Base-by-base conservation (phyloP, 257 asterid genomes). In the Oldenlandia corymbosa region DNA sequence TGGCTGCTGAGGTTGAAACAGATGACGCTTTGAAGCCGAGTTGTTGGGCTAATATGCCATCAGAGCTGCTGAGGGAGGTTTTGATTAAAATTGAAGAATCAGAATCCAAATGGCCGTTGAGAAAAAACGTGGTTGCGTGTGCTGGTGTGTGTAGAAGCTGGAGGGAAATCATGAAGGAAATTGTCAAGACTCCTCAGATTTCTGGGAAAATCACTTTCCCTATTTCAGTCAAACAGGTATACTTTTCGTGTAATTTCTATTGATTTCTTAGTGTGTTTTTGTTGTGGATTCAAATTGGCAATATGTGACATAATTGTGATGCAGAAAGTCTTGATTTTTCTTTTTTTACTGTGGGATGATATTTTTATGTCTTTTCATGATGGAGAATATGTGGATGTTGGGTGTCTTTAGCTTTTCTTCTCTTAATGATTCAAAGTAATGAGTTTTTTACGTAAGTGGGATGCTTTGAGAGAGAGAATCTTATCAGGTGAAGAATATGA, bases 111-210 rank as follows among this genome's bases (percentile, higher is more conserved):
- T 86, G 96, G 92, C 95, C 95, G 59, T 74, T 71, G 27, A 91
- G 98, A 67, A 86, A 80, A 66, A 82, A 78, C 65, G 98, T 91
- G 7, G 92, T 88, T 73, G 90, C 96, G 58, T 86, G 94, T 75
- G 91, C 95, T 0, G 94, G 96, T 12, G 98, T 91, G 36, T 91
- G 98, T 67, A 81, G 76, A 70, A 83, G 81, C 76, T 91, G 96
- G 98, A 86, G 98, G 74, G 84, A 88, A 59, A 76, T 78, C 69
- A 77, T 91, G 85, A 84, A 84, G 84, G 98, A 88, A 76, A 49
- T 86, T 27, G 96, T 88, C 0, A 65, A 68, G 53, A 74, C 73
- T 55, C 98, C 88, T 14, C 87, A 88, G 76, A 36, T 81, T 73
- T 88, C 91, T 70, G 98, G 92, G 14, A 86, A 68, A 59, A 71